Base-by-base conservation (phyloP, 2,329 filamentous ascomycete genomes). In the Thermothelomyces thermophilus region DNA sequence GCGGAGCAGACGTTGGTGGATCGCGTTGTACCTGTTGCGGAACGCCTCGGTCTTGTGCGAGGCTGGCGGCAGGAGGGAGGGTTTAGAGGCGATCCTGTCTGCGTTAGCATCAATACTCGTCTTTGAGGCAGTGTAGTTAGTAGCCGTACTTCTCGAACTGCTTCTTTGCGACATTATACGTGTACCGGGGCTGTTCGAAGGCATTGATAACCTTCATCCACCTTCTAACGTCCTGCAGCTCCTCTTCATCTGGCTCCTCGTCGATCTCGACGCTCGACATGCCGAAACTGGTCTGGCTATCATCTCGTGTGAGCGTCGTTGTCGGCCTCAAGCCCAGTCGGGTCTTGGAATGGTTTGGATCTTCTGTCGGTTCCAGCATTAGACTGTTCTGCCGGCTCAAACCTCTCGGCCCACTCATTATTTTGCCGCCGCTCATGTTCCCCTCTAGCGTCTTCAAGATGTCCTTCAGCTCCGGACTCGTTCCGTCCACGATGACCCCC, bases 401-500 rank as follows among this genome's bases (percentile, higher is more conserved):
- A 36, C 76, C 77, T 54, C 75, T 65, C 56, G 60, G 72, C 54
- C 66, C 75, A 52, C 60, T 71, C 2, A 78, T 73, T 51, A 89
- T 76, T 60, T 77, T 84, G 13, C 91, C 91, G n/a, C 88, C 88
- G 56, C 75, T 85, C 88, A 96, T 95, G 61, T 86, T 89, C 0
- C 87, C 84, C 66, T 95, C 90, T 13, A 98, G 64, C 0, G 81
- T 83, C 67, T 87, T 89, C 37, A 98, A 70, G 30, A 98, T 94
- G 24, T 84, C 79, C 61, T 86, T 90, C 53, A 98, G 72, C 59
- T 86, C 81, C 34, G 83, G 79, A 60, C 81, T 85, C 8, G 77
- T 76, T 22, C 91, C 91, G 46, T 96, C 89, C 2, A 98, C 87
- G 57, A 98, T 95, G 47, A 95, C 87, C 19, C 87, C 87, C 1